Conservation (phyloP, 345 rosid species). For the Lepidium sativum region DNA sequence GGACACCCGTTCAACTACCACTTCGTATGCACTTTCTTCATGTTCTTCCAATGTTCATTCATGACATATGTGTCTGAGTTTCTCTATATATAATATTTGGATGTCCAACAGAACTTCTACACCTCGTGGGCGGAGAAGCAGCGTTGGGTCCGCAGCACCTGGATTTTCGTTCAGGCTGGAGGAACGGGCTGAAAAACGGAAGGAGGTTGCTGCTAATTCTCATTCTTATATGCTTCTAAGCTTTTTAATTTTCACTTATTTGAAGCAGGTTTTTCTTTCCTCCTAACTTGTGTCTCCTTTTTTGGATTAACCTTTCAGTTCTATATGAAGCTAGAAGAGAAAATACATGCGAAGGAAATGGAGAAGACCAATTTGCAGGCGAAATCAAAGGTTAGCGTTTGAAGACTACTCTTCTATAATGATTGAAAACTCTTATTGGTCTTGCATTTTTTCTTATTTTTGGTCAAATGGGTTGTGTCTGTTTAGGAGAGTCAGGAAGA, state of each 20-base stretch:
- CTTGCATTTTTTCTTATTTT: not conserved
- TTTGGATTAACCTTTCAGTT: conserved; percentile 37
- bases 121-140: conserved; percentile 43
- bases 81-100: conserved; percentile 2
- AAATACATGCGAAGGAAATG: conserved; percentile 78
- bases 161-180: conserved; percentile 89
- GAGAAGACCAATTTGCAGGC: conserved; percentile 72
- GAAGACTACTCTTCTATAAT: not conserved
- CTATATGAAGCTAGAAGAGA: conserved; percentile 89
- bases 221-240: not conserved
- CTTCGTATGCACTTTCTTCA: conserved; percentile 50
- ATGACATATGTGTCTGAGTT: not conserved
- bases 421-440: not conserved
- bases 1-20: conserved; percentile 59
- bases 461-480: conserved; percentile 12
- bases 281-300: not conserved
- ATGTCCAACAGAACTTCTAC: conserved; percentile 47
- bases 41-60: not conserved
- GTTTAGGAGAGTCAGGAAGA: conserved; percentile 84
- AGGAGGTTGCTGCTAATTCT: conserved; percentile 46
- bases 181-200: conserved; percentile 93
- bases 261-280: not conserved
- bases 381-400: conserved; percentile 65
- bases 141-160: conserved; percentile 50
- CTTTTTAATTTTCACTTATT: not conserved